A percentile compares a stretch with the other conserved stretches of the same genome.
Evolutionary conservation across 805 yeast genomes (phyloP).

Genomic region (Metschnikowia lochheadii): DNA sequence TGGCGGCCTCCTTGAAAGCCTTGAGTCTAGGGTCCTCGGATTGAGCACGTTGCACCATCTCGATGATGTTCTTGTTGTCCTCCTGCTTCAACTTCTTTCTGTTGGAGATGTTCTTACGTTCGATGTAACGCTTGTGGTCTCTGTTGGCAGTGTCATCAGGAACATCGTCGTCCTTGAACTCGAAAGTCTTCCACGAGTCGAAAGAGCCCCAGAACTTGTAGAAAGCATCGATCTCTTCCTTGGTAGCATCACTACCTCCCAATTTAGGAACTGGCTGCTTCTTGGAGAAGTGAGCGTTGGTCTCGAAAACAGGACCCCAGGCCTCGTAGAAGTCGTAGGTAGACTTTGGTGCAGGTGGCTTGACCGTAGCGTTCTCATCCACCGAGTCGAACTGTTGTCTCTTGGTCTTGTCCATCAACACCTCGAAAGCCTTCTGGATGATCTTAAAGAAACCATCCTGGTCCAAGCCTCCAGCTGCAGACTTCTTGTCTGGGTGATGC

Average conservation of each 20-base stretch:
- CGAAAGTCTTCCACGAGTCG: slow-evolving; percentile 98
- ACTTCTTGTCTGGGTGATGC: slow-evolving; percentile 98
- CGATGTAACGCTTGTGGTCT: slow-evolving; percentile 98
- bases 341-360: slow-evolving; percentile 65
- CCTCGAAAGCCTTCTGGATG: slow-evolving; percentile 94
- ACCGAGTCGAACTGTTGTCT: slow-evolving; percentile 95
- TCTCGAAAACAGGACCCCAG: slow-evolving; percentile 87
- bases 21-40: slow-evolving; percentile 93
- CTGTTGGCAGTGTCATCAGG: slow-evolving; percentile 99
- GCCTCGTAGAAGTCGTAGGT: slow-evolving; percentile 82
- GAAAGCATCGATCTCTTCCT: slow-evolving; percentile 80
- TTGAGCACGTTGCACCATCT: slow-evolving; percentile 82
- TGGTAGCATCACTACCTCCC: slow-evolving; percentile 64
- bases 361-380: slow-evolving; percentile 81
- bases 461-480: slow-evolving; percentile 82
- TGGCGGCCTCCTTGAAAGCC: slow-evolving; percentile 87
- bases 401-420: slow-evolving; percentile 77
- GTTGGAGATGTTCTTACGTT: slow-evolving; percentile 93
- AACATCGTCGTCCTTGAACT: slow-evolving; percentile 96
- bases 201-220: slow-evolving; percentile 90
- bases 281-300: slow-evolving; percentile 90
- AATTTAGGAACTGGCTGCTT: slow-evolving; percentile 83
- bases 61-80: slow-evolving; percentile 85
- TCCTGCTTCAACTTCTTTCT: slow-evolving; percentile 98
- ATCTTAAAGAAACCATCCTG: slow-evolving; percentile 97